Evolutionary conservation across 2,329 filamentous ascomycete genomes (phyloP).

Genomic region (Ophiostoma perfectum): DNA sequence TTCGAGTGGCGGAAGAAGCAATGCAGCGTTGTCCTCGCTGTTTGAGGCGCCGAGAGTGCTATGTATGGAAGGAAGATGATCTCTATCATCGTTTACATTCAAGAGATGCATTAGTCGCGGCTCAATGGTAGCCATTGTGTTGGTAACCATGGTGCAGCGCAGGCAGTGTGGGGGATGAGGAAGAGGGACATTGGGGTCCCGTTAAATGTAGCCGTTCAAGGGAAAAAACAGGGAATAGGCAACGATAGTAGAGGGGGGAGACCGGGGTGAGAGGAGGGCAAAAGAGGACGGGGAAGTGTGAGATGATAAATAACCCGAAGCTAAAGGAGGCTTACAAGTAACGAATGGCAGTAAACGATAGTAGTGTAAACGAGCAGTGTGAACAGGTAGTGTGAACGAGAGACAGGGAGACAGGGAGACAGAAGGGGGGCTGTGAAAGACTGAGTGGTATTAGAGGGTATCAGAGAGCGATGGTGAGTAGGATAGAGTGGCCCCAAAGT

Average conservation of each 20-base stretch:
- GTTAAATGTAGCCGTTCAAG: conserved; percentile 11
- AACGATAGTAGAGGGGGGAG: neutral
- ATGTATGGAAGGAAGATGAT: conserved; percentile 31
- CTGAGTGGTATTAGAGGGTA: neutral
- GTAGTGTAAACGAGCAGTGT: neutral
- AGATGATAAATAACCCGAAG: conserved; percentile 1
- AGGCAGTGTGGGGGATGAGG: conserved; percentile 30
- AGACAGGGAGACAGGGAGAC: conserved; percentile 1
- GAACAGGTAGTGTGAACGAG: neutral
- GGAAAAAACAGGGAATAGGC: neutral
- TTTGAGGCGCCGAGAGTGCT: conserved; percentile 39
- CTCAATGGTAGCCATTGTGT: conserved; percentile 60
- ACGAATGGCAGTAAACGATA: neutral
- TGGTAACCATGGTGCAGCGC: conserved; percentile 53
- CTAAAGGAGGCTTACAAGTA: neutral
- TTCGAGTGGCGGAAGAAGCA: conserved; percentile 49
- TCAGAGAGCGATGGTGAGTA: neutral
- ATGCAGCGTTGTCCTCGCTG: conserved; percentile 24
- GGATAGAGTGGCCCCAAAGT: neutral
- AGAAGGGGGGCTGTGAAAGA: conserved; percentile 1
- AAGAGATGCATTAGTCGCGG: conserved; percentile 61
- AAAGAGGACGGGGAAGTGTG: neutral
- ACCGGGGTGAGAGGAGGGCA: neutral
- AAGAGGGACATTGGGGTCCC: conserved; percentile 35
- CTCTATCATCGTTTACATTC: conserved; percentile 46